These are phyloP conservation scores for Cyclospora cayetanensis DNA, from an alignment of 169 alveolate species.

Conservation along the genomic window DNA sequence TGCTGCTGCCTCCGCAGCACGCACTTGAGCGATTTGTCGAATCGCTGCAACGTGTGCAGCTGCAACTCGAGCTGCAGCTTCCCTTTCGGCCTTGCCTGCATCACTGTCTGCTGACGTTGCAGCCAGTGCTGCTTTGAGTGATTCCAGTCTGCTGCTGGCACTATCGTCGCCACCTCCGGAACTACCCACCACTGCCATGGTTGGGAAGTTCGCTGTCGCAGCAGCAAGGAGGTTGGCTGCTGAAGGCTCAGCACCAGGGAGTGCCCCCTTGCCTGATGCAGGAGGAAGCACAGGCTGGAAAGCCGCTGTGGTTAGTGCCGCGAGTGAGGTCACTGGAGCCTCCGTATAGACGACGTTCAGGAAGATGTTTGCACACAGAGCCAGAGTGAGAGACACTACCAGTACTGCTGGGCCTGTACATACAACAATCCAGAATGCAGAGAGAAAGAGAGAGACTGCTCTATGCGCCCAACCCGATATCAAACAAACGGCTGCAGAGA, in stretches of 20 bases:
- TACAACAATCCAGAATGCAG: not conserved
- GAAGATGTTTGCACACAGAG: constrained; percentile 74
- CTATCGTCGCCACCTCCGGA: not conserved
- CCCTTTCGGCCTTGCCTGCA: not conserved
- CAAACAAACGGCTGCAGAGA: not conserved
- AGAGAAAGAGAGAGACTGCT: not conserved
- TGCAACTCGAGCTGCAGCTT: constrained; percentile 8
- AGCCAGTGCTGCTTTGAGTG: not conserved
- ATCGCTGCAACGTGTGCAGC: not conserved
- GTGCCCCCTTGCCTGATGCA: not conserved
- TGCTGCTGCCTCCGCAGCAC: not conserved
- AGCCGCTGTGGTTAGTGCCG: not conserved
- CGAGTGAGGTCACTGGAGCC: not conserved
- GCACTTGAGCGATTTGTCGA: not conserved
- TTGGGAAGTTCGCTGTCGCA: not conserved
- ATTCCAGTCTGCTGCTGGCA: not conserved
- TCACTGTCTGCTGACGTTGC: not conserved
- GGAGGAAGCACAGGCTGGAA: not conserved
- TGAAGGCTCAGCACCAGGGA: not conserved
- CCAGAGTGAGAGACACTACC: constrained; percentile 72
- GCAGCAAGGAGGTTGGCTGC: not conserved
- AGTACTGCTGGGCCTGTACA: constrained; percentile 73
- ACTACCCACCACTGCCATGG: not conserved
- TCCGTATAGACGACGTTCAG: constrained; percentile 64
- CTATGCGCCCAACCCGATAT: not conserved